Evolutionary conservation across 148 eudicot species (phyloP).

Genomic region (Camellia sinensis): DNA sequence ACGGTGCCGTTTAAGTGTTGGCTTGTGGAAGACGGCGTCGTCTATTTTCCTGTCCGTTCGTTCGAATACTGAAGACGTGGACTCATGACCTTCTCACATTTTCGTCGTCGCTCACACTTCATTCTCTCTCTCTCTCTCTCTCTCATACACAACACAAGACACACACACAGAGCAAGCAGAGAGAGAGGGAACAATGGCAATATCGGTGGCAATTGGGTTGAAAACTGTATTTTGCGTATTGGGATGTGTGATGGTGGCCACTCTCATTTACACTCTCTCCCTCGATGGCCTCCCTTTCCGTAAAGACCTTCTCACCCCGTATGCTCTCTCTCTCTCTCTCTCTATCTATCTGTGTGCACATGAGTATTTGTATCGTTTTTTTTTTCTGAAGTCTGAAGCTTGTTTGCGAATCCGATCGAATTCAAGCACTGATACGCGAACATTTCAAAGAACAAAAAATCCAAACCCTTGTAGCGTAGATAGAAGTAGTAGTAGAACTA

Average conservation of each 20-base stretch:
- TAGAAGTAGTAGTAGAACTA: not conserved
- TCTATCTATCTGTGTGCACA: not conserved
- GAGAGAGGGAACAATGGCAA: slow-evolving; percentile 26
- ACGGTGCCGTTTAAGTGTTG: too few species aligned
- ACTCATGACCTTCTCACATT: slow-evolving; percentile 2
- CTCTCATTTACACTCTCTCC: slow-evolving; percentile 57
- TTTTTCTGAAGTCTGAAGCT: too few species aligned
- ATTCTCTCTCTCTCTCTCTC: not conserved
- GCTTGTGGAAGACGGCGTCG: too few species aligned
- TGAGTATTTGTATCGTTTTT: too few species aligned
- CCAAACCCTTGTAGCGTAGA: not conserved
- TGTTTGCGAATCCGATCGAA: not conserved
- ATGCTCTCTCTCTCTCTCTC: slow-evolving; percentile 21
- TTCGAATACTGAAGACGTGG: slow-evolving; percentile 2
- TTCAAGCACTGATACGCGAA: not conserved
- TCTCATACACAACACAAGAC: too few species aligned
- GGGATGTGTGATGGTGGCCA: slow-evolving; percentile 48
- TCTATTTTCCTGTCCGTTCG: too few species aligned
- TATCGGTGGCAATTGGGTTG: slow-evolving; percentile 20
- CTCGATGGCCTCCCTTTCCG: slow-evolving; percentile 78
- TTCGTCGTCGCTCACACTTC: not conserved
- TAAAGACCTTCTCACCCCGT: slow-evolving; percentile 76
- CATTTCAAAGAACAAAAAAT: not conserved
- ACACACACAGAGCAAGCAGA: not conserved
- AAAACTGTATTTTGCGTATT: slow-evolving; percentile 38